Conservation (phyloP, 1,284 basidiomycete genomes). For the Ceratobasidium sp. region DNA sequence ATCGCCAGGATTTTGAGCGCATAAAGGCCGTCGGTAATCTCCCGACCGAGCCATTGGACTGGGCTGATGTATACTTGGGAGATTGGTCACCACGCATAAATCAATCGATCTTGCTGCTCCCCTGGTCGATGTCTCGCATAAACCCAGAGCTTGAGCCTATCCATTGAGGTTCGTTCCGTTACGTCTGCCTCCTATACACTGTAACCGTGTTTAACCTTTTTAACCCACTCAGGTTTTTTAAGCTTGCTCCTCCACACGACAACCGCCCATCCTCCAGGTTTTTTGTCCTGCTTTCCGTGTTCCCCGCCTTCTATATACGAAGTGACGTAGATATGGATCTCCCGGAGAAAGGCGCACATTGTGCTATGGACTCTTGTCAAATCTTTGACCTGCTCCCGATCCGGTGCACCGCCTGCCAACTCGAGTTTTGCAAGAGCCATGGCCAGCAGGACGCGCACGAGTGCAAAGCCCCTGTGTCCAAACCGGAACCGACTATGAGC, state of each 20-base stretch:
- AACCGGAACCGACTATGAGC: slow-evolving; percentile 10
- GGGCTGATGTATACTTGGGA: slow-evolving; percentile 1
- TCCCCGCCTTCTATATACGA: too few relatives aligned
- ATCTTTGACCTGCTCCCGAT: slow-evolving; percentile 72
- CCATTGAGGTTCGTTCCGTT: neutral
- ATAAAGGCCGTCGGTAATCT: neutral
- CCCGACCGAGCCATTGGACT: neutral
- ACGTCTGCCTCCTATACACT: neutral
- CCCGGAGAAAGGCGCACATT: slow-evolving; percentile 61
- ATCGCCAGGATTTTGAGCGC: neutral
- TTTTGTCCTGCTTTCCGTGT: neutral
- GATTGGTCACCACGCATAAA: slow-evolving; percentile 1
- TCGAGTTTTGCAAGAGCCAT: slow-evolving; percentile 64
- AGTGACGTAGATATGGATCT: slow-evolving; percentile 49
- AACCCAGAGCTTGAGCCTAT: neutral
- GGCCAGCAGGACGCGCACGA: slow-evolving; percentile 63
- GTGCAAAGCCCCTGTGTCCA: slow-evolving; percentile 52
- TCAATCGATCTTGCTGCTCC: slow-evolving; percentile 19
- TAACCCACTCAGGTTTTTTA: slow-evolving; percentile 26
- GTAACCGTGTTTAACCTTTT: slow-evolving; percentile 26
- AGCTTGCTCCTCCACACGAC: neutral
- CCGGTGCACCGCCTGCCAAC: slow-evolving; percentile 58
- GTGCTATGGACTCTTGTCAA: slow-evolving; percentile 60
- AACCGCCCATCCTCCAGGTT: neutral
- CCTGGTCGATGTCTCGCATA: slow-evolving; percentile 15